Percentiles rank a stretch among this genome's conserved stretches.
phyloP scores from a whole-genome alignment of 2,329 filamentous ascomycete genomes.

The Aspergillus versicolor region DNA sequence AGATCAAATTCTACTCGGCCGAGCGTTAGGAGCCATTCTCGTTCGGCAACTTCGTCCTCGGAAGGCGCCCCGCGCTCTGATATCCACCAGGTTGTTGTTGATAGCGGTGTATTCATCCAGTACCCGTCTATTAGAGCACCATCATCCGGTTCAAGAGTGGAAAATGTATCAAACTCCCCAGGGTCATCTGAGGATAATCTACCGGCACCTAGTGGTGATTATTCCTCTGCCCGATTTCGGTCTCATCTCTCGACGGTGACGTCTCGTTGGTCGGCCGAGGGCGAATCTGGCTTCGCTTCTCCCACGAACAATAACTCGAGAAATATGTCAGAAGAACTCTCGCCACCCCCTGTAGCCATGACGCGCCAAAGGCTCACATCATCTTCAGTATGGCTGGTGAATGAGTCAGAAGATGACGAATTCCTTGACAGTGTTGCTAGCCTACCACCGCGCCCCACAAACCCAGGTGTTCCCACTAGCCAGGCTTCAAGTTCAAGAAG shows the following conservation, averaged over 20 bases:
- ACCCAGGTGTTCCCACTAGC: conserved; percentile 38
- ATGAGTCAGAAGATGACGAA: conserved; percentile 34
- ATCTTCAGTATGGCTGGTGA: conserved; percentile 38
- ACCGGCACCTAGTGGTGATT: conserved; percentile 34
- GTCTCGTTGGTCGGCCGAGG: conserved; percentile 42
- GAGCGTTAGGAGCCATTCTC: conserved; percentile 27
- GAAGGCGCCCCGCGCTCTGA: conserved; percentile 37
- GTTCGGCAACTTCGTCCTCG: conserved; percentile 35
- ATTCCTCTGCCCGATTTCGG: conserved; percentile 38
- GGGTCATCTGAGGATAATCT: conserved; percentile 19
- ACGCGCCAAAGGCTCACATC: conserved; percentile 21
- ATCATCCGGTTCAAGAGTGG: conserved; percentile 43
- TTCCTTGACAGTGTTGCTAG: conserved; percentile 37
- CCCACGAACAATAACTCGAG: conserved; percentile 21
- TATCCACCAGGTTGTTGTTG: conserved; percentile 34
- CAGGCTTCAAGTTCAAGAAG: conserved; percentile 44
- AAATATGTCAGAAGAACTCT: conserved; percentile 23
- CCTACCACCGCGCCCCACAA: conserved; percentile 32
- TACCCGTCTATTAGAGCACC: conserved; percentile 37
- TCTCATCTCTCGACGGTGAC: conserved; percentile 47
- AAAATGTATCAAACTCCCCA: conserved; percentile 28
- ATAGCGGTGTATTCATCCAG: conserved; percentile 38
- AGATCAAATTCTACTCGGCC: conserved; percentile 35
- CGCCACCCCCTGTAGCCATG: conserved; percentile 25
- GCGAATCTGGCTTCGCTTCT: conserved; percentile 26